Evolutionary conservation across 768 basidiomycete species (phyloP).

Genomic region (Xerocomellus intermedius): DNA sequence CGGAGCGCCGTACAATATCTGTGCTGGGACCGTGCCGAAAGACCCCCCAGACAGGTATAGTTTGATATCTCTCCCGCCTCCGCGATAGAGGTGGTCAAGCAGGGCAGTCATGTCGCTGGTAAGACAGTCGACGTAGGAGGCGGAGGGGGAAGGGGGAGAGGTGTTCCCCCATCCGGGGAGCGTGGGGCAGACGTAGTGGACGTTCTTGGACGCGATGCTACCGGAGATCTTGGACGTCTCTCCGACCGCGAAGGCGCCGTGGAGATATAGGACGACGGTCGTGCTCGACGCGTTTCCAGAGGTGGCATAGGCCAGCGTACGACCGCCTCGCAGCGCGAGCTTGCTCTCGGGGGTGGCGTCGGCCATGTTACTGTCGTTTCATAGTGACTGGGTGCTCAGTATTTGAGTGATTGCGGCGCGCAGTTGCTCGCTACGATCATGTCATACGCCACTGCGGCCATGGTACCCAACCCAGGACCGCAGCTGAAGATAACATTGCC

Average conservation of each 20-base stretch:
- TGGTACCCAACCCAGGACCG: too few species aligned
- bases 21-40: constrained; percentile 53
- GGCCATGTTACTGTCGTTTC: background rate
- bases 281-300: constrained; percentile 49
- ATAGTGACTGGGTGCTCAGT: background rate
- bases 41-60: constrained; percentile 54
- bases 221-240: constrained; percentile 36
- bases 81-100: constrained; percentile 50
- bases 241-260: constrained; percentile 55
- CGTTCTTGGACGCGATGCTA: constrained; percentile 37
- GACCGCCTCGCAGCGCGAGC: constrained; percentile 36
- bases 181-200: constrained; percentile 50
- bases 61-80: constrained; percentile 34
- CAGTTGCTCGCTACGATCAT: too few species aligned
- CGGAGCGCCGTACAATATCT: constrained; percentile 54
- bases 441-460: too few species aligned
- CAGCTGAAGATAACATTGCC: background rate
- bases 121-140: constrained; percentile 42
- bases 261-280: constrained; percentile 51
- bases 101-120: constrained; percentile 45
- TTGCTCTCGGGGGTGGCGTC: constrained; percentile 5
- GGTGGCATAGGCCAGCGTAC: constrained; percentile 54
- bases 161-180: constrained; percentile 61
- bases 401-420: background rate
- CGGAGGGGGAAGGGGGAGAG: constrained; percentile 36